Percentiles rank a stretch among this genome's conserved stretches.
Conservation (phyloP, 2,329 filamentous ascomycete genomes). For the Lomentospora prolificans region DNA sequence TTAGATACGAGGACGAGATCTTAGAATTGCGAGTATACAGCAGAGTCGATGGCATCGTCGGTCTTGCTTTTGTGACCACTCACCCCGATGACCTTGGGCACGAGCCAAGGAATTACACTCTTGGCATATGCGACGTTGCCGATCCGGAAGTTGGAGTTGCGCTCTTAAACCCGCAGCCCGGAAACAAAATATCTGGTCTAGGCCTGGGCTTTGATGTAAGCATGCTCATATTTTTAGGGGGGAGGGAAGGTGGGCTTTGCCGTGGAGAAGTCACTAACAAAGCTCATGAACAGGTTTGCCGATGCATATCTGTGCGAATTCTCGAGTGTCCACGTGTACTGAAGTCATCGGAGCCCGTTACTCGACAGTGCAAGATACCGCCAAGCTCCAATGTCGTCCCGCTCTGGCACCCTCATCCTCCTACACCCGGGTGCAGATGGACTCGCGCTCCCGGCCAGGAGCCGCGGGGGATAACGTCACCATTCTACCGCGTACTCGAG, state of each 20-base stretch:
- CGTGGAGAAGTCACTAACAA: too few relatives aligned
- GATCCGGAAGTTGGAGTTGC: neutral
- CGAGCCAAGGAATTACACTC: neutral
- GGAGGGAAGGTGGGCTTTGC: too few relatives aligned
- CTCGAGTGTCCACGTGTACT: neutral
- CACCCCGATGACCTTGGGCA: neutral
- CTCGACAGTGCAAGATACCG: neutral
- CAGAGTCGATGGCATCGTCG: neutral
- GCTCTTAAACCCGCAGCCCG: neutral
- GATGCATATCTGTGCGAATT: neutral
- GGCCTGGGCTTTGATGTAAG: neutral
- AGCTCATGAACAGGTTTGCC: too few relatives aligned
- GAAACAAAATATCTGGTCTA: neutral
- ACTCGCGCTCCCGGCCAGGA: neutral
- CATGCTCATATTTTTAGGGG: too few relatives aligned
- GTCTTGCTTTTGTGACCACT: neutral
- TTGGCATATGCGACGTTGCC: neutral
- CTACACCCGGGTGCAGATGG: neutral
- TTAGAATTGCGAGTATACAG: neutral
- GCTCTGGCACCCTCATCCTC: neutral
- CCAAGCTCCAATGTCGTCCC: neutral
- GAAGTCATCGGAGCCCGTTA: neutral
- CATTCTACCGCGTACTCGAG: neutral
- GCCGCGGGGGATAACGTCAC: neutral
- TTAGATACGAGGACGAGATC: neutral